These are phyloP conservation scores for Colletotrichum sp. DNA, from an alignment of 2,329 filamentous ascomycete genomes.

Conservation along the genomic window DNA sequence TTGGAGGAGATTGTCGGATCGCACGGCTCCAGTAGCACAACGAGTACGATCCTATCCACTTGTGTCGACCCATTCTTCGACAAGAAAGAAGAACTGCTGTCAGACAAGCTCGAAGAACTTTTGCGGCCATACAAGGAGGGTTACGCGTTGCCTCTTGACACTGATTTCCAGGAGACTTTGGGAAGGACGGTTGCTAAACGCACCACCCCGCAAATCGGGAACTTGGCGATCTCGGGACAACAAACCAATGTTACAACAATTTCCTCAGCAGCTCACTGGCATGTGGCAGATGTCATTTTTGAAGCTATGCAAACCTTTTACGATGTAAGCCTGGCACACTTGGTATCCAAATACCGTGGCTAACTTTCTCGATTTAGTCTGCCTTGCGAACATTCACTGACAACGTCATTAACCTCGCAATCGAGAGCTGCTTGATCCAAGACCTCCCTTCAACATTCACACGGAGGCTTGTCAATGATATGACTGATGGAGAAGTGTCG, in stretches of 20 bases:
- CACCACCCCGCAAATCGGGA: not conserved
- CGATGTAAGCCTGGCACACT: not conserved
- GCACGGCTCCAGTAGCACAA: not conserved
- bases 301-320: not conserved
- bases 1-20: not conserved
- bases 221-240: not conserved
- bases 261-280: not conserved
- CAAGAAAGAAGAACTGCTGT: not conserved
- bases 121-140: not conserved
- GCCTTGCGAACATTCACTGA: not conserved
- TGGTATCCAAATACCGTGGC: not conserved
- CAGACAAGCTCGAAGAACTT: rapidly evolving
- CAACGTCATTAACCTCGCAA: not conserved
- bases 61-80: not conserved
- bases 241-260: not conserved
- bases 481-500: not conserved
- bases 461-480: not conserved
- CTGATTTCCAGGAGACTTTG: not conserved
- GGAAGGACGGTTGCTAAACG: not conserved
- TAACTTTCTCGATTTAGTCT: not conserved
- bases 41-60: not conserved
- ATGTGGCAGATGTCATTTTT: not conserved
- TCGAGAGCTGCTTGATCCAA: not conserved
- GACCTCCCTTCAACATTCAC: not conserved
- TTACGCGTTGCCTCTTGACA: not conserved